These are phyloP conservation scores for Hypoxylon subgilvum DNA, from an alignment of 495 filamentous ascomycete species.

Conservation along the genomic window DNA sequence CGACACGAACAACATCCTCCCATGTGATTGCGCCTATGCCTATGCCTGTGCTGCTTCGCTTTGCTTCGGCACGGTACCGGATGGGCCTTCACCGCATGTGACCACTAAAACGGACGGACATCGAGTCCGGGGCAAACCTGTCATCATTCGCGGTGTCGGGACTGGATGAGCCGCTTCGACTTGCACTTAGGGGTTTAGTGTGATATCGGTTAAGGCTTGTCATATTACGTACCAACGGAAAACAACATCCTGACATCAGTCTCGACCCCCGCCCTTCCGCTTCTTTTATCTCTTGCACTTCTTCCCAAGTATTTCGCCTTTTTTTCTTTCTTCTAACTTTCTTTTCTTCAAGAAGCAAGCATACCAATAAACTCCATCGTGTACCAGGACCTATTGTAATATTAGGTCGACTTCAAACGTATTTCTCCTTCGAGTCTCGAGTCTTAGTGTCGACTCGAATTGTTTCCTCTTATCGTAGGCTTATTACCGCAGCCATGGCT, in stretches of 20 bases:
- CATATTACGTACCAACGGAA: conserved; percentile 45
- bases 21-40: too few relatives aligned
- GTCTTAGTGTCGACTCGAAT: not conserved
- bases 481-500: conserved; percentile 53
- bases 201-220: conserved; percentile 33
- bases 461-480: conserved; percentile 1
- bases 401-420: conserved; percentile 15
- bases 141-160: conserved; percentile 32
- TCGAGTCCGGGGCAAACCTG: conserved; percentile 26
- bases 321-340: conserved; percentile 14
- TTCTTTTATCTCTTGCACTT: conserved; percentile 29
- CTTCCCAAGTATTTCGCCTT: conserved; percentile 26
- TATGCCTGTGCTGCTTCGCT: conserved; percentile 27
- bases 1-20: too few relatives aligned
- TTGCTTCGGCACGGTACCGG: conserved; percentile 40
- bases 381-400: conserved; percentile 12
- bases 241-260: conserved; percentile 22
- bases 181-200: conserved; percentile 73
- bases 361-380: not conserved
- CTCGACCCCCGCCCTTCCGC: conserved; percentile 39
- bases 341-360: not conserved
- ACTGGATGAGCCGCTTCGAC: conserved; percentile 55
- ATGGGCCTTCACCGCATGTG: conserved; percentile 37
- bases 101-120: conserved; percentile 23
- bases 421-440: not conserved